Evolutionary conservation across 225 moss, liverwort and hornwort genomes (phyloP), one percentile per base, ranked within the genome.

Genomic region (Polytrichum commune): DNA sequence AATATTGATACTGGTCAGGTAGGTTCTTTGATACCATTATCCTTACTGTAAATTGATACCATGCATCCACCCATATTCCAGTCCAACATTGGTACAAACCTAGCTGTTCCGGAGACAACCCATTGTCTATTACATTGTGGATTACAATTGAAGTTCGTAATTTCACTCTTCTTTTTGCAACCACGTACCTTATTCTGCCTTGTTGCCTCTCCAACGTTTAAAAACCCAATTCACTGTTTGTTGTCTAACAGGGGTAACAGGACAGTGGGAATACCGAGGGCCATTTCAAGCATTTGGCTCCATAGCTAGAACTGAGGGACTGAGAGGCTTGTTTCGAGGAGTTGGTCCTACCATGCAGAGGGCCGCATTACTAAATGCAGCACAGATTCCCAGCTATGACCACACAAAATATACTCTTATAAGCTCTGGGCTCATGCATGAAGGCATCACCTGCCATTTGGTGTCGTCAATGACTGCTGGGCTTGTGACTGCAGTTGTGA

Each of bases 261-360:
- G 73, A 27, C 80, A 66, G 29, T 92, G 92, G 92, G 84, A 86
- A 69, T 92, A 92, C 86, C 75, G 77, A 0, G 92, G 92, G 5
- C 82, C 92, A 67, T 84, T 92, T 55, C 90, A 92, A 65, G 92
- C 92, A n/a, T 85, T 92, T 35, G 81, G 73, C 61, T 74, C 83
- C 60, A 92, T 92, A 68, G 86, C 92, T 19, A 84, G 80, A 74
- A 92, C 88, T 29, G 92, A 92, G 69, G 92, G 92, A 20, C 24
- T 90, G 54, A 73, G 78, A 63, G 92, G 92, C 53, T 64, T 92
- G 74, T 92, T 82, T 60, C 86, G 92, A n/a, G 92, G 92, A 57
- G 90, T 92, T 22, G 90, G 90, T 25, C 92, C 92, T 9, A 92
- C 92, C 13, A 90, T 92, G 92, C 92, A 90, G 69, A 76, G 92